A percentile compares a stretch with the other conserved stretches of the same genome.
phyloP scores from a whole-genome alignment of 768 basidiomycete species.

The Hydnomerulius pinastri region DNA sequence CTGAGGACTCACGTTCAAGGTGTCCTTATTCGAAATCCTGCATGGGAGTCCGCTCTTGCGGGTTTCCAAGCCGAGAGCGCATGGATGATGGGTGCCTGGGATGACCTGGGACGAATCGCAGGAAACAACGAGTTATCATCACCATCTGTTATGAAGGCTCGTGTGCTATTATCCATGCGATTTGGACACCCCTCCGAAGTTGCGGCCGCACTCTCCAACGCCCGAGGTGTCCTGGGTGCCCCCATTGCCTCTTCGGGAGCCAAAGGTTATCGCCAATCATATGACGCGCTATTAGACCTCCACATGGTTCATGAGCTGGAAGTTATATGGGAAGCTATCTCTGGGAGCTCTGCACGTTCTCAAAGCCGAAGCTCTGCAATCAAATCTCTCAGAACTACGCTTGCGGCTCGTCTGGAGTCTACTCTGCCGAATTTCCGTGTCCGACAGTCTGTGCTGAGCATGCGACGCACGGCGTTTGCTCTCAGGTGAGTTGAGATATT shows the following conservation, averaged over 20 bases:
- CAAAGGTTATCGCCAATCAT: slow-evolving; percentile 81
- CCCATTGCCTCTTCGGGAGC: slow-evolving; percentile 81
- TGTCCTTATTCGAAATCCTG: slow-evolving; percentile 79
- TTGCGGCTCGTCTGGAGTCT: slow-evolving; percentile 68
- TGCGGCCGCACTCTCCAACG: slow-evolving; percentile 53
- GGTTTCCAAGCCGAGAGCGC: slow-evolving; percentile 92
- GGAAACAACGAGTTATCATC: slow-evolving; percentile 49
- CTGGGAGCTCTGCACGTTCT: slow-evolving; percentile 38
- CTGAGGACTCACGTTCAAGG: slow-evolving; percentile 93
- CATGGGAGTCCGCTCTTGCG: slow-evolving; percentile 76
- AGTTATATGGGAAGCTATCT: slow-evolving; percentile 52
- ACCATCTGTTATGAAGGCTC: slow-evolving; percentile 72
- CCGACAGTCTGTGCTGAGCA: slow-evolving; percentile 86
- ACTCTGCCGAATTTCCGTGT: slow-evolving; percentile 87
- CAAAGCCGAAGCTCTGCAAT: slow-evolving; percentile 45
- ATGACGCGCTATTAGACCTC: slow-evolving; percentile 82
- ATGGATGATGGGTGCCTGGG: slow-evolving; percentile 96
- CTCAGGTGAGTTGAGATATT: slow-evolving; percentile 73
- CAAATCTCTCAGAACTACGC: slow-evolving; percentile 34
- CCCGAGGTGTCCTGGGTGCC: slow-evolving; percentile 72
- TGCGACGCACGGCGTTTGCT: slow-evolving; percentile 82
- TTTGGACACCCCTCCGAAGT: slow-evolving; percentile 49
- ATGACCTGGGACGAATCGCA: slow-evolving; percentile 68
- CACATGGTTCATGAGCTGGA: slow-evolving; percentile 89
- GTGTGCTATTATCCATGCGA: slow-evolving; percentile 79